Conservation (phyloP, 2,329 filamentous ascomycete genomes). For the Chaetomium sp. region DNA sequence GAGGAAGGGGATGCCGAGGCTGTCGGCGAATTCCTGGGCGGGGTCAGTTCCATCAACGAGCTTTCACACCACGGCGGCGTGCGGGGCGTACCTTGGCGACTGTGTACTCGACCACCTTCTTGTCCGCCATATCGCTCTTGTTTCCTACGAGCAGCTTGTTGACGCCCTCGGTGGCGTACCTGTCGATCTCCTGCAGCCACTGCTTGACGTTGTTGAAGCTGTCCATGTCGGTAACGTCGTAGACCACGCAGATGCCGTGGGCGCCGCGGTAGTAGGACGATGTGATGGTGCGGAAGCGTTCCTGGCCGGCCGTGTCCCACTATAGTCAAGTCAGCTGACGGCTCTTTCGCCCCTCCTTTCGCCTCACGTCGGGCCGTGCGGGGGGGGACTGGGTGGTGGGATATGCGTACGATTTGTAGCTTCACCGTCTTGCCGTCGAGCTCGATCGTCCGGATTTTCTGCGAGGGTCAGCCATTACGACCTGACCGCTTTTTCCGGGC, state of each 20-base stretch:
- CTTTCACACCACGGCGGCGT: not conserved
- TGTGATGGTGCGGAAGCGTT: conserved; percentile 99
- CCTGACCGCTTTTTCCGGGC: not conserved
- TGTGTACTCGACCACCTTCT: conserved; percentile 99
- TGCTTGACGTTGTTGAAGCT: conserved; percentile 99
- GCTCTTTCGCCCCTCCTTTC: not conserved
- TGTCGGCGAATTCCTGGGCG: conserved; percentile 92
- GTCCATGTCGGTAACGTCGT: conserved; percentile 99
- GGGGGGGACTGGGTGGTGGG: not conserved
- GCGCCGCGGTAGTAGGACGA: conserved; percentile 99
- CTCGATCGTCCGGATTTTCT: conserved; percentile 99
- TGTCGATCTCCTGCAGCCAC: conserved; percentile 99
- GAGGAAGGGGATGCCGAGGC: conserved; percentile 97
- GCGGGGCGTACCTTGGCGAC: conserved; percentile 82
- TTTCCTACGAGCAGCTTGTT: conserved; percentile 99
- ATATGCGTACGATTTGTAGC: conserved; percentile 85
- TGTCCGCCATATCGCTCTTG: conserved; percentile 99
- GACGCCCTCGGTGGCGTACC: conserved; percentile 97
- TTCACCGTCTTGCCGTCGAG: conserved; percentile 99
- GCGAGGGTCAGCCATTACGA: conserved; percentile 28
- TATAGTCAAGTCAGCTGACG: conserved; percentile 44
- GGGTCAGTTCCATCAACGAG: conserved; percentile 5
- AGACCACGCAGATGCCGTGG: conserved; percentile 99
- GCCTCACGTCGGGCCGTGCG: not conserved
- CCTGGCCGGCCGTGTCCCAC: conserved; percentile 99